Percentiles rank a stretch among this genome's conserved stretches.
phyloP scores from a whole-genome alignment of 768 basidiomycete genomes.

The Peribolospora kevripleyi region DNA sequence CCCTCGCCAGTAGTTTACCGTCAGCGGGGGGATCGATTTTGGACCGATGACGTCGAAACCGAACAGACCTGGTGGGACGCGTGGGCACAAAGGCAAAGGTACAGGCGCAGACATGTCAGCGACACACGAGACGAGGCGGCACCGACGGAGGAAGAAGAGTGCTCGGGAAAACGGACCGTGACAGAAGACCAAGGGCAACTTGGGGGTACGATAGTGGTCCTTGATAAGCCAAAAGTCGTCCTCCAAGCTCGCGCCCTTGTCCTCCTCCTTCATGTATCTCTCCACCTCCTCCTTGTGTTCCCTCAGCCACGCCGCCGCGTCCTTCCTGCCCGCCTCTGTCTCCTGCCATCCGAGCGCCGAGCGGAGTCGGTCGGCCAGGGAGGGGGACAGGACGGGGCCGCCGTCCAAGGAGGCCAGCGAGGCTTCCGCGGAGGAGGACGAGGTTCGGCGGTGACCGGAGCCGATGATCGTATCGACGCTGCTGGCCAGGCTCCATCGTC shows the following conservation, averaged over 20 bases:
- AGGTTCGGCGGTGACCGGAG: no score
- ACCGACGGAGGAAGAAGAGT: not conserved
- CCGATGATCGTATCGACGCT: no score
- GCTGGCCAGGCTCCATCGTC: no score
- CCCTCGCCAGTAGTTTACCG: conserved; percentile 89
- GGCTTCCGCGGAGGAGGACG: no score
- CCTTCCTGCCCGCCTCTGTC: not conserved
- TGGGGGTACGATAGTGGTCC: conserved; percentile 34
- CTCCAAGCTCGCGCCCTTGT: conserved; percentile 1
- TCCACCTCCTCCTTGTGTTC: not conserved
- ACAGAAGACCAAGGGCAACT: conserved; percentile 76
- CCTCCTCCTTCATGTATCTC: conserved; percentile 2
- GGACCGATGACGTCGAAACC: conserved; percentile 70
- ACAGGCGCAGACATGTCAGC: not conserved
- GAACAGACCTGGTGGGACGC: not conserved
- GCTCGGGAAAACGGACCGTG: conserved; percentile 46
- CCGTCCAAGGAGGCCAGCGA: no score
- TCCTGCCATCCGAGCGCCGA: no score
- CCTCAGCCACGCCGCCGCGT: not conserved
- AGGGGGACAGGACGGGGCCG: no score
- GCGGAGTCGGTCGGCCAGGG: no score
- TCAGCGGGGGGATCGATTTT: conserved; percentile 43
- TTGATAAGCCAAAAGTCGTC: conserved; percentile 5
- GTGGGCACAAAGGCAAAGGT: not conserved
- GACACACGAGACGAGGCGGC: not conserved